Percentiles rank a stretch among this genome's conserved stretches.
phyloP scores from a whole-genome alignment of 2,329 filamentous ascomycete genomes.

The Tolypocladium cylindrosporum region DNA sequence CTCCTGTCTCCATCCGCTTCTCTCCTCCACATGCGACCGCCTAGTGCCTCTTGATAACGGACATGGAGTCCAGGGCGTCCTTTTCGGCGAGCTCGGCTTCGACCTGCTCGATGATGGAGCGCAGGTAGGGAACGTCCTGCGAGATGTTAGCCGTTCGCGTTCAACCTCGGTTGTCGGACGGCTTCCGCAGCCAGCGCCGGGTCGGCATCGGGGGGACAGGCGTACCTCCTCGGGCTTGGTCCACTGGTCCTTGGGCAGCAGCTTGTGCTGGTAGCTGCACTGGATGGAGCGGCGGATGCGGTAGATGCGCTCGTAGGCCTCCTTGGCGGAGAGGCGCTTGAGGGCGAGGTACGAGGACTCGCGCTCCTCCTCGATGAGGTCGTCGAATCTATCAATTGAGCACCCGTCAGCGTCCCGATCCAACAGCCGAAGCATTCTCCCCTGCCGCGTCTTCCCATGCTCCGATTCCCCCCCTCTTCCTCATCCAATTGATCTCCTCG shows the following conservation, averaged over 20 bases:
- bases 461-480: neutral
- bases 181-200: neutral
- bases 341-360: constrained; percentile 78
- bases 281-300: constrained; percentile 93
- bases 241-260: constrained; percentile 53
- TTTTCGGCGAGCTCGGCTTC: constrained; percentile 40
- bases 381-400: constrained; percentile 62
- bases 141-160: neutral
- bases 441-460: neutral
- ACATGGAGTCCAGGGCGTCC: constrained; percentile 39
- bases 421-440: neutral
- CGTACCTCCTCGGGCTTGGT: constrained; percentile 44
- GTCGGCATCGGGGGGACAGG: neutral
- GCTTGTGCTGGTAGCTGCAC: constrained; percentile 52
- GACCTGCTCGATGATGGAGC: constrained; percentile 41
- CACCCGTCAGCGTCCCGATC: constrained; percentile 12
- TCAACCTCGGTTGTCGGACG: neutral
- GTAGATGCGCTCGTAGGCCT: constrained; percentile 94
- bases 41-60: constrained; percentile 40
- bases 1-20: neutral
- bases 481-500: neutral
- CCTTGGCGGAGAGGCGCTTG: constrained; percentile 80
- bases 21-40: neutral
- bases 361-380: constrained; percentile 89
- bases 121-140: constrained; percentile 45